These are phyloP conservation scores for Globisporangium radiosum DNA, from an alignment of 352 stramenopile species.

Conservation along the genomic window DNA sequence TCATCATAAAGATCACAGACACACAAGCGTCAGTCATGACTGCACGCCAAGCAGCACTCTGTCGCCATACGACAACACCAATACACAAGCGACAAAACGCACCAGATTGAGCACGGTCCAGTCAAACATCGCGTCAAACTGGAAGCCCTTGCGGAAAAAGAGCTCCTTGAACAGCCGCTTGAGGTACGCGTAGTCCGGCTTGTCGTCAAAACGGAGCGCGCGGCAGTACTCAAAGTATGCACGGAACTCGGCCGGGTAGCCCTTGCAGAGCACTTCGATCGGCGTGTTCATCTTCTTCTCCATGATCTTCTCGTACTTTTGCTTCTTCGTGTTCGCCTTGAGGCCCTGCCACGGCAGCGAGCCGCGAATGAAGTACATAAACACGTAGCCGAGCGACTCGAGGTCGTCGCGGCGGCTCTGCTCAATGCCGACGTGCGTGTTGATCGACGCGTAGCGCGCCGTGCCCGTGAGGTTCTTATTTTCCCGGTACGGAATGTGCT, in stretches of 20 bases:
- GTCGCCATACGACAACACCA: not conserved
- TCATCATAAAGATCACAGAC: conserved; percentile 3
- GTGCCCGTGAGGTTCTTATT: conserved; percentile 94
- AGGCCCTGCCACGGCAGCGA: conserved; percentile 97
- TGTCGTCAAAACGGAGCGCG: conserved; percentile 82
- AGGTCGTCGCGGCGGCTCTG: conserved; percentile 97
- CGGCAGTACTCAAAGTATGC: conserved; percentile 95
- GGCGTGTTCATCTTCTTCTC: conserved; percentile 97
- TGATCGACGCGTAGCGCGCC: conserved; percentile 97
- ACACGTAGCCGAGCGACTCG: conserved; percentile 94
- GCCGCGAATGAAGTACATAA: conserved; percentile 93
- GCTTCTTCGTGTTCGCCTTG: conserved; percentile 93
- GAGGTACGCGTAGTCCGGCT: conserved; percentile 84
- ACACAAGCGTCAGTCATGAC: conserved; percentile 3
- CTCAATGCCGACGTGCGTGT: conserved; percentile 98
- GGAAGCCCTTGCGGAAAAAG: conserved; percentile 98
- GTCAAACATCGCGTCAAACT: conserved; percentile 99
- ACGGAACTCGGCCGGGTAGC: conserved; percentile 94
- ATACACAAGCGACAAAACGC: conserved; percentile 10
- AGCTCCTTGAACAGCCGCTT: conserved; percentile 98
- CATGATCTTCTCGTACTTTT: conserved; percentile 98
- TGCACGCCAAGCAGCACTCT: not conserved
- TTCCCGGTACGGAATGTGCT: conserved; percentile 89
- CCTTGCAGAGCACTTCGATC: conserved; percentile 91
- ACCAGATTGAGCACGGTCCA: conserved; percentile 94